Percentiles rank a stretch among this genome's conserved stretches.
Conservation (phyloP, 1,139 yeast genomes). For the Saccharomyces hybrid region DNA sequence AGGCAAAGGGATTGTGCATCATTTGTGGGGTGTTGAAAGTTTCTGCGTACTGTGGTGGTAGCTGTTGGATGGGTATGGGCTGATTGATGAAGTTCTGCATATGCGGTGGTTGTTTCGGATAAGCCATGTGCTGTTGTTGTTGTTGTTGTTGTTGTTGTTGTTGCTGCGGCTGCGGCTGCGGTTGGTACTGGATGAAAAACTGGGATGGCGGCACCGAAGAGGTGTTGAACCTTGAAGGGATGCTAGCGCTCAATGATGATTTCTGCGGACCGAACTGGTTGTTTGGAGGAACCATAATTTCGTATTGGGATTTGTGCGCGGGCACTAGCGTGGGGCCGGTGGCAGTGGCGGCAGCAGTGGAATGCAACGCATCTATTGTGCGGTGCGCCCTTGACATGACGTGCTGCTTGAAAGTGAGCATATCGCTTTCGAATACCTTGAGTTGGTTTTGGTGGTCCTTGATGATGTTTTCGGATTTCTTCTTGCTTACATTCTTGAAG, state of each 20-base stretch:
- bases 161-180: constrained; percentile 10
- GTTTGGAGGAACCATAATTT: neutral
- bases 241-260: constrained; percentile 4
- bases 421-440: neutral
- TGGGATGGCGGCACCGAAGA: neutral
- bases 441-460: neutral
- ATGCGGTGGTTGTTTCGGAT: neutral
- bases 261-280: neutral
- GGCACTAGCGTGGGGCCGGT: neutral
- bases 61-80: neutral
- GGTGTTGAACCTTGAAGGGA: neutral
- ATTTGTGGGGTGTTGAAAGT: neutral
- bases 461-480: neutral
- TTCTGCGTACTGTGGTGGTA: neutral
- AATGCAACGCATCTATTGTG: neutral
- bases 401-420: neutral
- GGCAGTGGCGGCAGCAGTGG: neutral
- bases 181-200: neutral
- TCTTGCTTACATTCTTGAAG: neutral
- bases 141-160: constrained; percentile 3
- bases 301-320: neutral
- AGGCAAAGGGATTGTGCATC: neutral
- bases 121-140: constrained; percentile 6
- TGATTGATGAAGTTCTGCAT: neutral
- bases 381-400: neutral